Evolutionary conservation across 192 early-diverging fungal genomes (phyloP).

Genomic region (Hyaloraphidium curvatum): DNA sequence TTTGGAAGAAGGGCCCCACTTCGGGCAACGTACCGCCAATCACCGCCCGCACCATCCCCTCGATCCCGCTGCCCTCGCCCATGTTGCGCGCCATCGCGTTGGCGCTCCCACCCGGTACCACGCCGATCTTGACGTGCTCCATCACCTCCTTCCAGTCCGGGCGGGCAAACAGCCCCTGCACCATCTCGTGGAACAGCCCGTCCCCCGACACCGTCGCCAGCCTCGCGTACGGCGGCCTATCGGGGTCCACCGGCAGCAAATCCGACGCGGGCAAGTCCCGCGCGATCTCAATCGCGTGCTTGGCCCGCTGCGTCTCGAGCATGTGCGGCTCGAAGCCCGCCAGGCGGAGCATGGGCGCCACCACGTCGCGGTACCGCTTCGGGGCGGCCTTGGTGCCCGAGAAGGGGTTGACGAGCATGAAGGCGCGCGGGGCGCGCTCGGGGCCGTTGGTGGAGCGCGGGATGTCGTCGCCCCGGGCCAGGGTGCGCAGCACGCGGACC

Average conservation of each 20-base stretch:
- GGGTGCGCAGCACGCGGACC: too few species aligned
- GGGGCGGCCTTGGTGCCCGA: conserved; percentile 45
- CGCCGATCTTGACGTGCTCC: neutral
- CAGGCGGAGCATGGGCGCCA: conserved; percentile 38
- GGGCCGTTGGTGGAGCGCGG: too few species aligned
- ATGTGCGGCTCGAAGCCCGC: conserved; percentile 22
- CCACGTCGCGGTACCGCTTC: conserved; percentile 27
- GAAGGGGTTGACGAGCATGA: conserved; percentile 49
- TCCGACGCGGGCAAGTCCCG: too few species aligned
- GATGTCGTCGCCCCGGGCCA: too few species aligned
- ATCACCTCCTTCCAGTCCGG: conserved; percentile 29
- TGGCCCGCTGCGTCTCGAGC: conserved; percentile 33
- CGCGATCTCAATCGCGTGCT: conserved; percentile 43
- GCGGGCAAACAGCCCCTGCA: conserved; percentile 58
- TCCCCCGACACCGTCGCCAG: conserved; percentile 55
- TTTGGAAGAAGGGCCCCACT: neutral
- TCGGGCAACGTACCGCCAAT: neutral
- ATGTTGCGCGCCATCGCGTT: neutral
- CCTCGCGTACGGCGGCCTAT: conserved; percentile 32
- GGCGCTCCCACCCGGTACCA: neutral
- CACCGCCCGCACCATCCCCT: neutral
- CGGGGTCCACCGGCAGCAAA: neutral
- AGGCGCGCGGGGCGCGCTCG: neutral
- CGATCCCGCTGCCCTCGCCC: neutral
- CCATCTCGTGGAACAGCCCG: conserved; percentile 59